Evolutionary conservation across 2,329 filamentous ascomycete species (phyloP), one percentile per base, ranked within the genome.

Genomic region (Sclerotinia trifoliorum): DNA sequence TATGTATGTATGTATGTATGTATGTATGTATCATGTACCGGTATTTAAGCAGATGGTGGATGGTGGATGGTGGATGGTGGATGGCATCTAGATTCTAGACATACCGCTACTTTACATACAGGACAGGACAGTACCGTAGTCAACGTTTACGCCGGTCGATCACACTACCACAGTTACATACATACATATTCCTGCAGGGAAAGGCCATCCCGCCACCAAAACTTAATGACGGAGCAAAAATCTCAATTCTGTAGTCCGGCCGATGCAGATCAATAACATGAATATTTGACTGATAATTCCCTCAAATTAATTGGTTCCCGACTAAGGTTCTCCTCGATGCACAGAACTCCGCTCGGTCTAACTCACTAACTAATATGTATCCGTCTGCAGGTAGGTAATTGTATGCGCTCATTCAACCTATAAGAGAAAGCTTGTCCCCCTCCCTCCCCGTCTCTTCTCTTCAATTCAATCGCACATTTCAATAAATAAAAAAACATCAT

Each of bases 301-400:
- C 24, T 52, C 21, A 56, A 19, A 11, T 55, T 6, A 42, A 66
- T 62, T 66, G 65, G 55, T 42, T 66, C 46, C 56, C 65, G 56
- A 67, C 48, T 24, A 52, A 39, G 32, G 5, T 32, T 32, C 32
- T 32, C 32, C 32, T 54, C 56, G 56, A 62, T 54, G 56, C 44
- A 67, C 35, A 54, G 24, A 62, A 44, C 32, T 26, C 56, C 56
- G 65, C 46, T 61, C 49, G 35, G 49, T 17, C 11, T 26, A n/a
- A 17, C 49, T 21, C 24, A 48, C n/a, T 6, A 64, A n/a, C n/a
- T n/a, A 65, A 68, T 5, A 42, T 3, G 21, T 19, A 42, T 51
- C 19, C 52, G 17, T n/a, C 49, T 64, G 51, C 60, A 68, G 57
- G 24, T 46, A 32, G 57, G 19, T 46, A 32, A 42, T 54, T 39